Evolutionary conservation across 441 rosid species (phyloP), one percentile per base, ranked within the genome.

Genomic region (California macrophylla): DNA sequence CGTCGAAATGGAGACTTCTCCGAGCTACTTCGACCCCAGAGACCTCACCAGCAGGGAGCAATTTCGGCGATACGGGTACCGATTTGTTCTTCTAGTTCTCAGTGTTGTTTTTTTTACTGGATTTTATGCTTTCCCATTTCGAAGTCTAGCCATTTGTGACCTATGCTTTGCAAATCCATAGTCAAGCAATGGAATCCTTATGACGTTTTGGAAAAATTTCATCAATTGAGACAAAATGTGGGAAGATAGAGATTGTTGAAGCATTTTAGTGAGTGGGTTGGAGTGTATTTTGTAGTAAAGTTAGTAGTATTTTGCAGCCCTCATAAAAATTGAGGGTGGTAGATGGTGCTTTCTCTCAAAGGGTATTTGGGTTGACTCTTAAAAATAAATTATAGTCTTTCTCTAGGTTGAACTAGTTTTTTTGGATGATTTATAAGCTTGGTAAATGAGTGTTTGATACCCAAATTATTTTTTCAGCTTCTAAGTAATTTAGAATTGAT

Each of bases 51-150:
- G 74, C 72, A 80, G 98, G 58, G 97, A 89, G 66, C 86, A 85
- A 65, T 94, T 75, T 72, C 94, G 98, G 29, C 97, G 97, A 66
- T 94, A 86, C 76, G 89, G 99, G 99, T 90, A 86, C 15, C 26
- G 1, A n/a, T 36, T 20, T 4, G 40, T 23, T n/a, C 60, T 7
- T 50, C 42, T 18, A 6, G 9, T 52, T 5, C 50, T 0, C 4
- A 0, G n/a, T 47, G 21, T 47, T n/a, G 7, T 47, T 47, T 16
- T 47, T 15, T n/a, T 4, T 47, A n/a, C 56, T 47, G 13, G 20
- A 38, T 47, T 47, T 47, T 45, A 6, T 20, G 18, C 12, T 52
- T 52, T 9, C 60, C 10, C 0, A 20, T 52, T 9, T 52, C 6
- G 60, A 20, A 52, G 9, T 52, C 12, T 6, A 52, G 9, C n/a